Base-by-base conservation (phyloP, 2,329 filamentous ascomycete genomes). In the Capronia americana region DNA sequence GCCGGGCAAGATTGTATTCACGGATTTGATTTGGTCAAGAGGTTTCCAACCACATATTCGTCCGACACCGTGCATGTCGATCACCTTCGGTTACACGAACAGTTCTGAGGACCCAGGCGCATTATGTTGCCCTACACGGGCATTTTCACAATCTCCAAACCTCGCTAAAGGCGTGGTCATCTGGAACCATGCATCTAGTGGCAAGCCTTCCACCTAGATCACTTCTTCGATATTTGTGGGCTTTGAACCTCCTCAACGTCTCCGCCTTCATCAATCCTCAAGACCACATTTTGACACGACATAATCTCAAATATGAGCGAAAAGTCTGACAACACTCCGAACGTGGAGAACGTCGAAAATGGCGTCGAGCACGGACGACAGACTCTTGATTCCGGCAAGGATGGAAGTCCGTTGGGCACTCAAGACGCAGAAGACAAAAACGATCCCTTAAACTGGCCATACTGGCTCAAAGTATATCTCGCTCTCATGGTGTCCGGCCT, bases 391-490 rank as follows among this genome's bases (percentile, higher is more conserved):
- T 10, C 10, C 11, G 20, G 23, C 48, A 26, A 51, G 26, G n/a
- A 23, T 51, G 48, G 48, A 26, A 23, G 14, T 51, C 11, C 24
- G 10, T 12, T 24, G 24, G 48, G 5, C 6, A 12, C 14, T 14
- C 48, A 10, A 26, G 1, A 26, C 48, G 12, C 48, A 3, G 48
- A 51, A 24, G 48, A 51, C 48, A 51, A 51, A 28, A 26, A 51
- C 5, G 24, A 51, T 17, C 48, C 48, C 24, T 12, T 51, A 28
- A 55, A 55, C 24, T 55, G 53, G 53, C 28, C 53, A 55, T 55
- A 55, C 28, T 55, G 53, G 53, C 53, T 30, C 26, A 55, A 34
- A 23, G n/a, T 30, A 14, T 55, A 55, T 32, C 26, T 55, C 28
- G 53, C 53, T 11, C 17, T 55, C 3, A n/a, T 55, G 14, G 53